Conservation (phyloP, 2,329 filamentous ascomycete genomes). For the Mollisiaceae sp. region DNA sequence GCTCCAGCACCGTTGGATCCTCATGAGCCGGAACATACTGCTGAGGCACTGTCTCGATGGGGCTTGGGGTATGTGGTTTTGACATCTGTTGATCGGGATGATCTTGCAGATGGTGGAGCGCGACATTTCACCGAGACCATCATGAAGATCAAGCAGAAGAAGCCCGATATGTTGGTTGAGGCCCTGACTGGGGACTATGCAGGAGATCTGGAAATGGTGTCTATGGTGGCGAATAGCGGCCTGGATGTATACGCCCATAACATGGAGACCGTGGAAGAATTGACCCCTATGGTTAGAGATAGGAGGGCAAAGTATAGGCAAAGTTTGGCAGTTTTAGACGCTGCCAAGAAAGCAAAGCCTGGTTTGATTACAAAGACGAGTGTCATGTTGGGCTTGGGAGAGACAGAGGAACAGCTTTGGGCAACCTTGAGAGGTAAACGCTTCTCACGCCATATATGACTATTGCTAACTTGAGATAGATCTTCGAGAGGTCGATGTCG, state of each 20-base stretch:
- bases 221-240: slow-evolving; percentile 81
- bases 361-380: slow-evolving; percentile 97
- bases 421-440: slow-evolving; percentile 70
- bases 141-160: slow-evolving; percentile 87
- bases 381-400: slow-evolving; percentile 93
- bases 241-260: slow-evolving; percentile 98
- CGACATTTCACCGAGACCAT: slow-evolving; percentile 93
- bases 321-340: slow-evolving; percentile 77
- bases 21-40: slow-evolving; percentile 95
- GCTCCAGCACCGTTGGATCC: slow-evolving; percentile 81
- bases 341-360: slow-evolving; percentile 77
- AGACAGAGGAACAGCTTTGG: slow-evolving; percentile 86
- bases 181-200: slow-evolving; percentile 85
- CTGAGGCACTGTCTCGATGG: slow-evolving; percentile 91
- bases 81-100: slow-evolving; percentile 92
- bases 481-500: slow-evolving; percentile 79
- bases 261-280: slow-evolving; percentile 88
- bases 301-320: slow-evolving; percentile 88
- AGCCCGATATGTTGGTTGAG: slow-evolving; percentile 78
- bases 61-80: slow-evolving; percentile 95
- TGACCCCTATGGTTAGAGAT: slow-evolving; percentile 90
- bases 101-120: slow-evolving; percentile 86
- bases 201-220: slow-evolving; percentile 87
- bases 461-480: slow-evolving; percentile 53
- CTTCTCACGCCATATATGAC: slow-evolving; percentile 27